A percentile compares a stretch with the other conserved stretches of the same genome.
phyloP scores from a whole-genome alignment of 257 asterid genomes.

The Avicennia marina region DNA sequence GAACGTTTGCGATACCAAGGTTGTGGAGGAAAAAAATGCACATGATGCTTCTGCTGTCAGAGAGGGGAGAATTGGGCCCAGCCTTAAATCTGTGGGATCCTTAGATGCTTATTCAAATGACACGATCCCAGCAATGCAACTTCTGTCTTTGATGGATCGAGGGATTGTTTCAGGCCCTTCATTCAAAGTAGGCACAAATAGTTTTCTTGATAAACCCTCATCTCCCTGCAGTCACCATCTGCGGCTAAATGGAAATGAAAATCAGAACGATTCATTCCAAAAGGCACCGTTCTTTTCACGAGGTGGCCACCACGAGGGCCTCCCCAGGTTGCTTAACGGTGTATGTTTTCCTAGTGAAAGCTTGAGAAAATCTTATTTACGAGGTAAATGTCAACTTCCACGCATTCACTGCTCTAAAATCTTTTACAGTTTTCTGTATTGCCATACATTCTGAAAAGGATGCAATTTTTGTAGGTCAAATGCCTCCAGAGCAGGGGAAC shows the following conservation, averaged over 20 bases:
- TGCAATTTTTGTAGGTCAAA: slow-evolving; percentile 22
- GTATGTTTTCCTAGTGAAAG: slow-evolving; percentile 29
- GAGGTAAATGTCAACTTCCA: slow-evolving; percentile 22
- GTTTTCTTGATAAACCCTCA: slow-evolving; percentile 41
- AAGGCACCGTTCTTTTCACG: slow-evolving; percentile 29
- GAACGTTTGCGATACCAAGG: slow-evolving; percentile 22
- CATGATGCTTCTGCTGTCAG: slow-evolving; percentile 13
- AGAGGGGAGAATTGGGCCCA: slow-evolving; percentile 22
- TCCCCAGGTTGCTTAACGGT: slow-evolving; percentile 20
- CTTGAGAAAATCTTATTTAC: slow-evolving; percentile 24
- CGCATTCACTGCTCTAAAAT: too few relatives aligned
- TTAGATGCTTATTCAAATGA: slow-evolving; percentile 53
- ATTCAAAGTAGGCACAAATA: slow-evolving; percentile 28
- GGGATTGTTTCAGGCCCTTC: slow-evolving; percentile 33
- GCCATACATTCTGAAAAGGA: slow-evolving; percentile 1
- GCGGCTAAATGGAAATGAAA: slow-evolving; percentile 33
- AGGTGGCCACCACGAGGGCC: slow-evolving; percentile 26
- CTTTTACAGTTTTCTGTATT: too few relatives aligned
- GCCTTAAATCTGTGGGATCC: slow-evolving; percentile 26
- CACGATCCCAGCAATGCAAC: slow-evolving; percentile 75
- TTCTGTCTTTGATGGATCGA: slow-evolving; percentile 71
- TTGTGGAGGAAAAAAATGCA: slow-evolving; percentile 22
- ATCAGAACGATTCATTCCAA: slow-evolving; percentile 21
- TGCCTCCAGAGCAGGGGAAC: slow-evolving; percentile 17
- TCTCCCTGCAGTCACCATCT: slow-evolving; percentile 46